phyloP scores from a whole-genome alignment of 148 eudicot genomes.

The Hydrangea macrophylla region DNA sequence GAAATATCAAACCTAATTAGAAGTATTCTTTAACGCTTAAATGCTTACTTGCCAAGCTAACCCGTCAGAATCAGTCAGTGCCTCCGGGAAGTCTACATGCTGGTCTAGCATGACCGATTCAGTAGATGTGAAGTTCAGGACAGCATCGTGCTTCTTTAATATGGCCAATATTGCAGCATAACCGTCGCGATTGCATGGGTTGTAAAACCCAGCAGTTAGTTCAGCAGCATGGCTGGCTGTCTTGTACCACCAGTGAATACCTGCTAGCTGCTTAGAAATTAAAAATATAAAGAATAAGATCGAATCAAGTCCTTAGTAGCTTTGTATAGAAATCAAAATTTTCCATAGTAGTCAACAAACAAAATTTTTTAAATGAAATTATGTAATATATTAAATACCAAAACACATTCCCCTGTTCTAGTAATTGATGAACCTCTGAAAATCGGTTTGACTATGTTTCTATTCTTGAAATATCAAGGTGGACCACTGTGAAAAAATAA shows the following conservation, averaged over 20 bases:
- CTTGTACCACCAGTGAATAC: slow-evolving; percentile 96
- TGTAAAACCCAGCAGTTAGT: slow-evolving; percentile 88
- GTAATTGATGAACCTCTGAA: no score
- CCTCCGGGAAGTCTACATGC: slow-evolving; percentile 50
- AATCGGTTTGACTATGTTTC: no score
- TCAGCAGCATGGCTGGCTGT: slow-evolving; percentile 97
- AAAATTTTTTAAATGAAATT: not conserved
- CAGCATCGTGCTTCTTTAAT: slow-evolving; percentile 77
- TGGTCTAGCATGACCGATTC: slow-evolving; percentile 52
- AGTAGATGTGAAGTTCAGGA: slow-evolving; percentile 56
- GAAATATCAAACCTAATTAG: not conserved
- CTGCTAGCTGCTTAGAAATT: slow-evolving; percentile 60
- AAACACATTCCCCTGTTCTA: no score
- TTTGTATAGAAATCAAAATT: not conserved
- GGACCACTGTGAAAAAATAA: no score
- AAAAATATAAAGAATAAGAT: slow-evolving; percentile 16
- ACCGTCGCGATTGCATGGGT: slow-evolving; percentile 86
- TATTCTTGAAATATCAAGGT: no score
- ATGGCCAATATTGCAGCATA: slow-evolving; percentile 69
- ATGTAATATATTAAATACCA: not conserved
- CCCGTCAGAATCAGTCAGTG: slow-evolving; percentile 77
- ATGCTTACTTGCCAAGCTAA: slow-evolving; percentile 88
- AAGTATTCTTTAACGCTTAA: not conserved
- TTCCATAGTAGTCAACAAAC: not conserved
- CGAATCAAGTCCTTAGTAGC: not conserved